Percentiles rank a stretch among this genome's conserved stretches.
phyloP scores from a whole-genome alignment of 805 yeast genomes.

The Alloascoidea africana region DNA sequence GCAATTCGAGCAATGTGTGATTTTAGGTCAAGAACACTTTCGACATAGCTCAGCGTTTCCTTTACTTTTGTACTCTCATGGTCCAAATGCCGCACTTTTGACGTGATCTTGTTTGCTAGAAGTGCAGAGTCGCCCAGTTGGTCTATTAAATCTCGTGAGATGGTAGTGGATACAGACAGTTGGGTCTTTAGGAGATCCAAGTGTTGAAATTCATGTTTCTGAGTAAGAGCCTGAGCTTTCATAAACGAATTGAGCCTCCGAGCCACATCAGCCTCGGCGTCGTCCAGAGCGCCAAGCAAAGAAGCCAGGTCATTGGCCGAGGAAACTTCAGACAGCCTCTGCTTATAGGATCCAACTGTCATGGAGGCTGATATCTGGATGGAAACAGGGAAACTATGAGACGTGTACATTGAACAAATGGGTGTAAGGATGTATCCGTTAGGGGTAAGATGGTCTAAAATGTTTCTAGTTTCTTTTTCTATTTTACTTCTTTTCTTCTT shows the following conservation, averaged over 20 bases:
- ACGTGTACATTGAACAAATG: too few species aligned
- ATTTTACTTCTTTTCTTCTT: too few species aligned
- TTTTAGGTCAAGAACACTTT: constrained; percentile 49
- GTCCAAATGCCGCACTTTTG: constrained; percentile 54
- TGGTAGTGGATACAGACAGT: constrained; percentile 41
- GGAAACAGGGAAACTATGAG: too few species aligned
- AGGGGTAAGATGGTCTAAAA: too few species aligned
- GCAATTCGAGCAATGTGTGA: constrained; percentile 48
- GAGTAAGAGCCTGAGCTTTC: neutral
- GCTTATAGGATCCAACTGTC: too few species aligned
- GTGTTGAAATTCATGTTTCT: neutral
- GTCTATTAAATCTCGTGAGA: constrained; percentile 38
- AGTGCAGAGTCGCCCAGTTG: constrained; percentile 46
- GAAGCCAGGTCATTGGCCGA: neutral
- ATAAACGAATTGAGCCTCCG: neutral
- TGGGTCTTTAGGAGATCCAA: constrained; percentile 49
- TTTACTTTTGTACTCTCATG: constrained; percentile 51
- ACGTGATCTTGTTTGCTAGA: constrained; percentile 52
- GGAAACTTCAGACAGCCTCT: neutral
- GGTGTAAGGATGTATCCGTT: too few species aligned
- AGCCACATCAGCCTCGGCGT: neutral
- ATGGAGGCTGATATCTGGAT: too few species aligned
- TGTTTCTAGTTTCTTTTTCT: too few species aligned
- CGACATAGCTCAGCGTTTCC: constrained; percentile 47
- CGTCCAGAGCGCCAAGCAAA: neutral